These are phyloP conservation scores for Lunularia cruciata DNA, from an alignment of 225 moss, liverwort and hornwort species.

Conservation along the genomic window DNA sequence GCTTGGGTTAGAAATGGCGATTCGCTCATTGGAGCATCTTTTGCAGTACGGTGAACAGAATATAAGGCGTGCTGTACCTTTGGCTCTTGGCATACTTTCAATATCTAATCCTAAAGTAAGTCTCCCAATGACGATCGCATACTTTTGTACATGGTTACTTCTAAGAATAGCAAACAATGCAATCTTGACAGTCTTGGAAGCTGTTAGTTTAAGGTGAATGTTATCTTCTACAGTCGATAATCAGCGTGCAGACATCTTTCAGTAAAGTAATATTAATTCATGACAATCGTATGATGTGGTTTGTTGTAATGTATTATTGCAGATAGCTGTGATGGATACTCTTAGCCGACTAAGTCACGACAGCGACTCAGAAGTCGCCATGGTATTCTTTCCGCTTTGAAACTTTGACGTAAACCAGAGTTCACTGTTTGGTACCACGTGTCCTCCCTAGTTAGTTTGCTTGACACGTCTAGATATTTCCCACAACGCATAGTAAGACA, in stretches of 20 bases:
- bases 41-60: conserved; percentile 98
- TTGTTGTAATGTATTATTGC: conserved; percentile 38
- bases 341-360: conserved; percentile 97
- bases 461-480: no score
- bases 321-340: conserved; percentile 99
- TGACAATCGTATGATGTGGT: conserved; percentile 2
- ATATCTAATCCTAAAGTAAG: conserved; percentile 90
- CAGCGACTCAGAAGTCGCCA: conserved; percentile 95
- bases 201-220: neutral
- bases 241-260: neutral
- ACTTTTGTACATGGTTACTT: neutral
- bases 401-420: no score
- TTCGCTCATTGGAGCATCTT: conserved; percentile 96
- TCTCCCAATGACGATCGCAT: neutral
- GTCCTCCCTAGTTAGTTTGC: no score
- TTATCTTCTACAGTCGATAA: neutral
- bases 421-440: no score
- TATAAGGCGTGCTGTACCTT: conserved; percentile 90
- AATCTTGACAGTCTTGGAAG: neutral
- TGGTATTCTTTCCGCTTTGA: conserved; percentile 48
- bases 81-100: conserved; percentile 91
- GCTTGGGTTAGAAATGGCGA: conserved; percentile 96
- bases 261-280: no score
- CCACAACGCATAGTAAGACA: no score
- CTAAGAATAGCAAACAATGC: neutral